A percentile compares a stretch with the other conserved stretches of the same genome.
phyloP scores from a whole-genome alignment of 495 filamentous ascomycete species.

The Penicillium riverlandense region DNA sequence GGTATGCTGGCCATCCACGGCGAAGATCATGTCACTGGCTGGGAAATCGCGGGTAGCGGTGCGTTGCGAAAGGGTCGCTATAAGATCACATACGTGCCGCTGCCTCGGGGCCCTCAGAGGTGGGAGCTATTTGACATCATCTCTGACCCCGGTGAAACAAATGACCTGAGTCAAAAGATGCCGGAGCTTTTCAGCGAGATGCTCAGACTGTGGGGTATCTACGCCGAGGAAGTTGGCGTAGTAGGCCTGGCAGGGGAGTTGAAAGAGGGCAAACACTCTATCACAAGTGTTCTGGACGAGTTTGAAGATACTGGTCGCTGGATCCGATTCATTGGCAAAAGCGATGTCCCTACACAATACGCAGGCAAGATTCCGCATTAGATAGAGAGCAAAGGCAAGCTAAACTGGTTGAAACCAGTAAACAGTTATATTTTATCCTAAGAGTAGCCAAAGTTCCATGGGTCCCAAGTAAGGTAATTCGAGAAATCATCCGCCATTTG shows the following conservation, averaged over 20 bases:
- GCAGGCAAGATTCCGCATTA: conserved; percentile 2
- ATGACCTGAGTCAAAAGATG: conserved; percentile 49
- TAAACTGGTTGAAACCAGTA: background rate
- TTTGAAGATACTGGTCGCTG: conserved; percentile 5
- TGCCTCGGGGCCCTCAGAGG: conserved; percentile 38
- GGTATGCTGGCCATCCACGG: conserved; percentile 31
- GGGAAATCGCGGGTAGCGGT: conserved; percentile 39
- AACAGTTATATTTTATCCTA: background rate
- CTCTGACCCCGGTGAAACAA: conserved; percentile 45
- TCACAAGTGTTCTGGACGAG: conserved; percentile 1
- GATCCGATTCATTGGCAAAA: conserved; percentile 5
- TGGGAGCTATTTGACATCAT: conserved; percentile 45
- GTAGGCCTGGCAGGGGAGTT: conserved; percentile 3
- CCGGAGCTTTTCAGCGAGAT: conserved; percentile 45
- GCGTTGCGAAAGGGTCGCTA: conserved; percentile 40
- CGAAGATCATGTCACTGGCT: conserved; percentile 39
- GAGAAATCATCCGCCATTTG: conserved; percentile 1
- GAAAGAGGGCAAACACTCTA: background rate
- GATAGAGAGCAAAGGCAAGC: background rate
- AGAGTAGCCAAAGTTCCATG: conserved; percentile 1
- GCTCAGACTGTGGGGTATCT: conserved; percentile 49
- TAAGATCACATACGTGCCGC: conserved; percentile 44
- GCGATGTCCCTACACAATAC: background rate
- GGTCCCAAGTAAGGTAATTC: conserved; percentile 4
- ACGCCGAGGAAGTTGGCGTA: conserved; percentile 54